Evolutionary conservation across 371 early-diverging fungal genomes (phyloP).

Genomic region (Syncephalastrum contaminatum): DNA sequence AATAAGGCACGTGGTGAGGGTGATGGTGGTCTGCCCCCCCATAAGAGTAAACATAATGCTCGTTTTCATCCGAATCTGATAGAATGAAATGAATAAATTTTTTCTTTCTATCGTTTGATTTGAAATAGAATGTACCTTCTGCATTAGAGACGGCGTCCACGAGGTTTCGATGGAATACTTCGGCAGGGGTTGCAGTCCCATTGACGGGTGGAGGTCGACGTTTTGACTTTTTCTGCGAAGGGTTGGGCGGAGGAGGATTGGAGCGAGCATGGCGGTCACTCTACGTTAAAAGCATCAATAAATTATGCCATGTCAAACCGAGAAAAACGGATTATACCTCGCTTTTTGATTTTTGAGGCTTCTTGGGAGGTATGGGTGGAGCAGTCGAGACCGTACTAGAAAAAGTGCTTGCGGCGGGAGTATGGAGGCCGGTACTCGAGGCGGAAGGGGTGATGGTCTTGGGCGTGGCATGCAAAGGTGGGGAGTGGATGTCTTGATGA

Average conservation of each 20-base stretch:
- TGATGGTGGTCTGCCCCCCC: constrained; percentile 16
- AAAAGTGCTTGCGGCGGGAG: constrained; percentile 21
- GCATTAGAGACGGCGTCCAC: constrained; percentile 41
- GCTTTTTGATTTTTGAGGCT: constrained; percentile 12
- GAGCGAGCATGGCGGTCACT: background rate
- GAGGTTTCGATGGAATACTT: constrained; percentile 37
- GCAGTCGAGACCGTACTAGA: constrained; percentile 5
- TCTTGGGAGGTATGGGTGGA: constrained; percentile 6
- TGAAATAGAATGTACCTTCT: constrained; percentile 22
- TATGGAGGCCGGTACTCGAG: constrained; percentile 15
- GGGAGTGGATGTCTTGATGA: constrained; percentile 5
- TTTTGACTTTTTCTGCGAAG: constrained; percentile 18
- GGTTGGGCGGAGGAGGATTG: background rate
- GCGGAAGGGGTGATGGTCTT: constrained; percentile 16
- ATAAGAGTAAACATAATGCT: constrained; percentile 48
- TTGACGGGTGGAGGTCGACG: constrained; percentile 30
- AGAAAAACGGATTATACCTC: constrained; percentile 7
- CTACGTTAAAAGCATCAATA: too few species aligned
- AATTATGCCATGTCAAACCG: too few species aligned
- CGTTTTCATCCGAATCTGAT: constrained; percentile 51
- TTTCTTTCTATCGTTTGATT: background rate
- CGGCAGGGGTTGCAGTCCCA: constrained; percentile 32
- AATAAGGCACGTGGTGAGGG: too few species aligned
- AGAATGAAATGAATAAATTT: background rate
- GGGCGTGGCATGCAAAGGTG: constrained; percentile 1